Evolutionary conservation across 805 yeast genomes (phyloP), one percentile per base, ranked within the genome.

Genomic region (Hanseniaspora meyeri): DNA sequence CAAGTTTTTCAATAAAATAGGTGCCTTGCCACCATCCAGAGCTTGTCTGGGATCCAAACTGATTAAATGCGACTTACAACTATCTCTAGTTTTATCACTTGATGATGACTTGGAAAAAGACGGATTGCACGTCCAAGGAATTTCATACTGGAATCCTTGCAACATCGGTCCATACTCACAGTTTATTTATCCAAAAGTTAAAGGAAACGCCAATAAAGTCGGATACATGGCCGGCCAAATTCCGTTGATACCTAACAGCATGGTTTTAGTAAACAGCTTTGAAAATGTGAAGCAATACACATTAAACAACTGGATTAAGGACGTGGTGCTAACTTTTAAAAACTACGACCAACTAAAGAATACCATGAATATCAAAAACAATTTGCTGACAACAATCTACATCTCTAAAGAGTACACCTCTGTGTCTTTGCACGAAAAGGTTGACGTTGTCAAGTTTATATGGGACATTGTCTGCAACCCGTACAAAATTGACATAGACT

Each of bases 151-250:
- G 98, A 97, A 97, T 0, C 98, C 98, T 0, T 91, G 95, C 39
- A 93, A 93, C 62, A 93, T 93, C 48, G 98, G 98, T 0, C 98
- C 98, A 0, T 93, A 93, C 66, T 91, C 98, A 0, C 98, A 93
- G 68, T 78, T 90, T 0, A 79, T 82, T 11, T 68, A 67, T 66
- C 57, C 57, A 24, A 55, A 53, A 6, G 45, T 24, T 8, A 68
- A 77, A 4, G 82, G 80, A 60, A 67, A 64, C 14, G 65, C 65
- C 19, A 78, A 80, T 57, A 69, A 75, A 31, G 68, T 81, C 8
- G 82, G 84, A 2, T 73, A 76, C 39, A 66, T 90, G 12, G 87
- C 97, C 51, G 98, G 98, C 0, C 97, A 93, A 70, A 90, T 93
- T 40, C 95, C 96, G 1, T 72, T 93, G 42, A 66, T 83, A 1